These are phyloP conservation scores for Russula earlei DNA, from an alignment of 768 basidiomycete species.

Conservation along the genomic window DNA sequence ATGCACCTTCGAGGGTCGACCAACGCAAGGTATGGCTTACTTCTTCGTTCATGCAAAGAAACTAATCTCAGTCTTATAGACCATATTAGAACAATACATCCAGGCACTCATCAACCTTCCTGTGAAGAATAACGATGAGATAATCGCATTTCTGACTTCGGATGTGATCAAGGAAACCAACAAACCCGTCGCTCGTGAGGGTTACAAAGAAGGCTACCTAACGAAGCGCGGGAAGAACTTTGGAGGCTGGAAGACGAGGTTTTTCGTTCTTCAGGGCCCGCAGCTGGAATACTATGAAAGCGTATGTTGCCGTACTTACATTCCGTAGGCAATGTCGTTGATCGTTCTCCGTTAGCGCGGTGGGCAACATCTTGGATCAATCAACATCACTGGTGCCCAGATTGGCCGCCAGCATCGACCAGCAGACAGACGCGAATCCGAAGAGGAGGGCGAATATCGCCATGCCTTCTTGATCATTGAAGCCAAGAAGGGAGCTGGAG, in stretches of 20 bases:
- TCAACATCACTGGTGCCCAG: constrained; percentile 83
- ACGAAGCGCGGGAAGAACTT: constrained; percentile 97
- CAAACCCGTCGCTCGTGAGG: constrained; percentile 67
- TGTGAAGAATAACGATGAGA: constrained; percentile 78
- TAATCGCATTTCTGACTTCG: constrained; percentile 87
- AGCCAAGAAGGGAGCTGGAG: constrained; percentile 61
- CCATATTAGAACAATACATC: constrained; percentile 75
- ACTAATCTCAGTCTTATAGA: constrained; percentile 31
- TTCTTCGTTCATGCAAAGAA: constrained; percentile 6
- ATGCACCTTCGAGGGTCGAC: constrained; percentile 93
- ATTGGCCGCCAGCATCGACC: constrained; percentile 89
- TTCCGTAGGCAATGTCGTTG: not conserved
- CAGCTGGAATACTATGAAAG: constrained; percentile 92
- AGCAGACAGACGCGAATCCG: constrained; percentile 40
- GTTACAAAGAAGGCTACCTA: constrained; percentile 90
- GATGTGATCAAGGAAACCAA: constrained; percentile 73
- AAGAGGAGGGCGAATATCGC: constrained; percentile 89
- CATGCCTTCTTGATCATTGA: constrained; percentile 98
- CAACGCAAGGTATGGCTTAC: constrained; percentile 73
- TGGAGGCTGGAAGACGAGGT: constrained; percentile 95
- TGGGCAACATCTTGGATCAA: constrained; percentile 85
- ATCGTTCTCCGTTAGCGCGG: constrained; percentile 49
- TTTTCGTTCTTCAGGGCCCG: constrained; percentile 87
- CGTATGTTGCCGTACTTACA: constrained; percentile 45
- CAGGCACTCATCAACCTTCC: constrained; percentile 75